Percentiles rank a stretch among this genome's conserved stretches.
Evolutionary conservation across 371 early-diverging fungal genomes (phyloP).

Genomic region (Mucor irregularis): DNA sequence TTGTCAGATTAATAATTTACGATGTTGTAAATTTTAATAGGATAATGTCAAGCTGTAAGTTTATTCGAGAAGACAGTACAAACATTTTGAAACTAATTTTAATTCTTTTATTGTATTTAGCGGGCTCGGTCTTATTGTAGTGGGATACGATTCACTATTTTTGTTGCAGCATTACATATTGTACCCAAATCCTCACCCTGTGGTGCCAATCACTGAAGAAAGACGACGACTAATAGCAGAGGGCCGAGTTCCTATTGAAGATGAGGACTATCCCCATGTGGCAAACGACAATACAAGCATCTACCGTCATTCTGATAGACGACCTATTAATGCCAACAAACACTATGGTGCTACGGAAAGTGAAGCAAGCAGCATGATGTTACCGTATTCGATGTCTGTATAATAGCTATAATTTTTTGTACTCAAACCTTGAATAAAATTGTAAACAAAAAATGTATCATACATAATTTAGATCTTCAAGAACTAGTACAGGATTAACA

Average conservation of each 20-base stretch:
- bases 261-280: slow-evolving; percentile 1
- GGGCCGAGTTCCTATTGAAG: slow-evolving; percentile 9
- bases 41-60: slow-evolving; percentile 43
- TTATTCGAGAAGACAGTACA: background rate
- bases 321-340: slow-evolving; percentile 3
- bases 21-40: slow-evolving; percentile 9
- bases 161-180: slow-evolving; percentile 74
- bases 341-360: slow-evolving; percentile 4
- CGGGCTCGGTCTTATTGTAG: slow-evolving; percentile 70
- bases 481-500: no score
- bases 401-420: background rate
- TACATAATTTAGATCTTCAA: no score
- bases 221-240: slow-evolving; percentile 14
- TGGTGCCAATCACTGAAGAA: slow-evolving; percentile 4
- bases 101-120: slow-evolving; percentile 4
- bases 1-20: background rate
- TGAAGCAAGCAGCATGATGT: no score
- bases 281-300: background rate
- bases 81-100: background rate
- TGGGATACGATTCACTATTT: slow-evolving; percentile 75
- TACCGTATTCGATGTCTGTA: background rate
- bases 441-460: no score
- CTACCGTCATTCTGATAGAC: no score
- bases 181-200: slow-evolving; percentile 34
- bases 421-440: no score